Conservation (phyloP, 352 stramenopile genomes). For the Globisporangium cylindrosporum region DNA sequence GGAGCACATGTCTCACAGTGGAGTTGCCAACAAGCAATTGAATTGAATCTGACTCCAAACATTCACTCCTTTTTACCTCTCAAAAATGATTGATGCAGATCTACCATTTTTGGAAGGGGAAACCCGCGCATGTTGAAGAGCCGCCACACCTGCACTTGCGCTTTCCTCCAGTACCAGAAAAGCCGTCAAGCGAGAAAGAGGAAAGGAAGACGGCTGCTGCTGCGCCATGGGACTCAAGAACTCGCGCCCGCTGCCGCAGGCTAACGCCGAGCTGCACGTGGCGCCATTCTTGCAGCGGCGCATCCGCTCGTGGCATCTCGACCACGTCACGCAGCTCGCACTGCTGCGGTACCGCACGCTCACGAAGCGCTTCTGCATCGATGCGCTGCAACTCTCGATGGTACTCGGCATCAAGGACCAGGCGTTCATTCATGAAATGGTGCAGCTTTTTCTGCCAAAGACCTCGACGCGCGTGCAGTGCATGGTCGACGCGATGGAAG, state of each 20-base stretch:
- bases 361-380: slow-evolving; percentile 56
- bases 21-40: not conserved
- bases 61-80: not conserved
- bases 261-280: slow-evolving; percentile 40
- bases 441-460: slow-evolving; percentile 53
- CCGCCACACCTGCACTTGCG: not conserved
- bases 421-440: slow-evolving; percentile 40
- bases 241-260: slow-evolving; percentile 47
- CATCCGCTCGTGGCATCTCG: slow-evolving; percentile 58
- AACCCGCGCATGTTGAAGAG: slow-evolving; percentile 2
- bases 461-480: slow-evolving; percentile 55
- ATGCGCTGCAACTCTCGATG: slow-evolving; percentile 43
- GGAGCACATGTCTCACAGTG: not conserved
- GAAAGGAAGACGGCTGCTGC: not conserved
- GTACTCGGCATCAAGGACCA: slow-evolving; percentile 55
- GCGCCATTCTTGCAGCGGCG: slow-evolving; percentile 44
- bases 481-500: slow-evolving; percentile 71
- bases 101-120: slow-evolving; percentile 1
- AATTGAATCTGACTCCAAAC: not conserved
- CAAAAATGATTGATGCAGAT: not conserved
- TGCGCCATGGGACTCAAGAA: slow-evolving; percentile 51
- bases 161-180: not conserved
- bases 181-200: not conserved
- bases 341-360: slow-evolving; percentile 52
- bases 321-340: slow-evolving; percentile 43